A percentile compares a stretch with the other conserved stretches of the same genome.
These are phyloP conservation scores for Excoecaria agallocha DNA, from an alignment of 345 rosid genomes.

Conservation along the genomic window DNA sequence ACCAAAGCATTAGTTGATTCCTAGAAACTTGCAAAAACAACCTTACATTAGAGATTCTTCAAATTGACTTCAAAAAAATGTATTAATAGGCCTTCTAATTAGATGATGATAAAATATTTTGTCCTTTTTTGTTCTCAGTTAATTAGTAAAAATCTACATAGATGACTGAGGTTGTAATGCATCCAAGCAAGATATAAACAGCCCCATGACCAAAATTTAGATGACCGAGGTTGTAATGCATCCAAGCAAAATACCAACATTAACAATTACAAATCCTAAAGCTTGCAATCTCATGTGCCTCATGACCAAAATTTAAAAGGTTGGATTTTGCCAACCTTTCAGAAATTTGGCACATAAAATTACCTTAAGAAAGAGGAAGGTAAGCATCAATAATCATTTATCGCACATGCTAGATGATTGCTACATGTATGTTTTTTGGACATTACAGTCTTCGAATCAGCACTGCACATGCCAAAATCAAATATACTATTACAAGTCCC, in stretches of 20 bases:
- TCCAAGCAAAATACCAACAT: too few species aligned
- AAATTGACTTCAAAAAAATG: not conserved
- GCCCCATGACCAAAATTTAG: not conserved
- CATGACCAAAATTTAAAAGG: not conserved
- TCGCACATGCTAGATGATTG: not conserved
- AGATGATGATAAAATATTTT: not conserved
- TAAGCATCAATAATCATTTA: not conserved
- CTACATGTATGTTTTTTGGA: not conserved
- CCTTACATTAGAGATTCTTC: not conserved
- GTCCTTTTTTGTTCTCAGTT: too few species aligned
- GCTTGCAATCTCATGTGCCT: not conserved
- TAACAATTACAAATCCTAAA: not conserved
- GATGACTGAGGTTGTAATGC: not conserved
- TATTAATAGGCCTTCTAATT: not conserved
- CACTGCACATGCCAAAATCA: not conserved
- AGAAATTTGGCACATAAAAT: conserved; percentile 1
- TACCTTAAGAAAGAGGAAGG: not conserved
- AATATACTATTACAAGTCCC: not conserved
- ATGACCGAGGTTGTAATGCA: not conserved
- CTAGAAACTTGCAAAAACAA: conserved; percentile 4
- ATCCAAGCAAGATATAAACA: not conserved
- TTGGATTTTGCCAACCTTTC: not conserved
- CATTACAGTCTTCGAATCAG: not conserved
- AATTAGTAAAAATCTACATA: too few species aligned
- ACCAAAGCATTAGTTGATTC: conserved; percentile 9